Conservation (phyloP, 805 yeast genomes). For the Naumovozyma baii region DNA sequence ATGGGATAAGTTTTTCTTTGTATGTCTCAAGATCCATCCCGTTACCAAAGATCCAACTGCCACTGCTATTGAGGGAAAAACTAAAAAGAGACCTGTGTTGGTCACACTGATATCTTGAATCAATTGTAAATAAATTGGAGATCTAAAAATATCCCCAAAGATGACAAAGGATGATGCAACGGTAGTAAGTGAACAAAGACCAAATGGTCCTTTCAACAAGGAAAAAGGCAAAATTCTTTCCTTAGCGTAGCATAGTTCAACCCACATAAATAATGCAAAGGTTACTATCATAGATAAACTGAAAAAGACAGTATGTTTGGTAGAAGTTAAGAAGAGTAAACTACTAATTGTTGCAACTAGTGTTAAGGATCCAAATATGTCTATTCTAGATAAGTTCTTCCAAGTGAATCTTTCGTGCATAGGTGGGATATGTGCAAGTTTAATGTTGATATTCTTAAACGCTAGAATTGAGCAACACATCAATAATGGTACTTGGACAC, state of each 20-base stretch:
- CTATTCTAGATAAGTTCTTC: conserved; percentile 48
- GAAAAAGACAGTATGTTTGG: conserved; percentile 35
- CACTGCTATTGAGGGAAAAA: conserved; percentile 47
- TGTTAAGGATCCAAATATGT: conserved; percentile 54
- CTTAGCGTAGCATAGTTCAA: conserved; percentile 27
- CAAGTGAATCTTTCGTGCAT: conserved; percentile 35
- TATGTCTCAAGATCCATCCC: conserved; percentile 36
- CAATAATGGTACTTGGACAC: conserved; percentile 40
- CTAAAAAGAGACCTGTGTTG: conserved; percentile 43
- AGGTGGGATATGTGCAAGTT: conserved; percentile 44
- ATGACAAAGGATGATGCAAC: conserved; percentile 36
- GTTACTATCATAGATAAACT: conserved; percentile 20
- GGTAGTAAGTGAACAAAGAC: conserved; percentile 41
- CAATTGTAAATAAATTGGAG: conserved; percentile 49
- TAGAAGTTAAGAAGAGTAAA: conserved; percentile 39
- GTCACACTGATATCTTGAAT: conserved; percentile 44
- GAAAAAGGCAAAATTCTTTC: conserved; percentile 56
- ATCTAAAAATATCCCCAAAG: conserved; percentile 45
- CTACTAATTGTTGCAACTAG: conserved; percentile 46
- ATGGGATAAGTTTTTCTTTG: conserved; percentile 22
- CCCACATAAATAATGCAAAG: conserved; percentile 32
- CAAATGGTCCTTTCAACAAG: conserved; percentile 44
- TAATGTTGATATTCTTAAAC: conserved; percentile 31
- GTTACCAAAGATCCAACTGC: conserved; percentile 48
- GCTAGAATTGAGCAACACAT: conserved; percentile 32